Base-by-base conservation (phyloP, 208 protist species). In the Acanthamoeba culbertsoni region DNA sequence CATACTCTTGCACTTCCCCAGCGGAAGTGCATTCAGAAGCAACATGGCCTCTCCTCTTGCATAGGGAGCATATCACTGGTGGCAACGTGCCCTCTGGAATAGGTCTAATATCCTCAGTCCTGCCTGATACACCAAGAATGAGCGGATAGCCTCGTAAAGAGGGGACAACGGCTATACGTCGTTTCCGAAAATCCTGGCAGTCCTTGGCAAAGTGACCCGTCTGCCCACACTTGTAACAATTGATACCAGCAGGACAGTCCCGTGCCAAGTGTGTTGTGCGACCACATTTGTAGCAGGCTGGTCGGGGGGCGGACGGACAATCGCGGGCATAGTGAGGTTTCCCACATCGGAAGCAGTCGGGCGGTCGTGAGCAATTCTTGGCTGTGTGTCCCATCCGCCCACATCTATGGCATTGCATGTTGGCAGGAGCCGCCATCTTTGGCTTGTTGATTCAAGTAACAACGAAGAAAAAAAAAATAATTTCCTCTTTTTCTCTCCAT, bases 351-450 rank as follows among this genome's bases (percentile, higher is more conserved):
- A 82, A 82, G 71, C 71, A 82, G 37, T 82, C 71, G 42, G 71
- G 71, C n/a, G 71, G 71, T 0, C 71, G 71, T 28, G 71, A 82
- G 23, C 71, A 82, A 20, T 82, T 82, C 42, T 82, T 82, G 6
- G 71, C 71, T 4, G 71, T 55, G 71, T 82, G 71, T 2, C 71
- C 71, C 71, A 82, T 82, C 37, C 23, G 8, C 42, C 71, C 71
- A 53, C 71, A 82, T 43, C 71, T 1, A 31, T 82, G 71, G 71
- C 71, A 82, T 43, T 82, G 71, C 71, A 82, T 82, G 42, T 73
- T 42, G 35, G 26, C 63, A 28, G 23, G 33, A 37, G 23, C 43
- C 63, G 63, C 37, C 63, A 73, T 73, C 35, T 73, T 43, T 20
- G 37, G 55, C 7, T 43, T 43, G 0, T 43, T 43, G 1, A 43